Base-by-base conservation (phyloP, 1,284 basidiomycete species). In the Xanthoconium separans region DNA sequence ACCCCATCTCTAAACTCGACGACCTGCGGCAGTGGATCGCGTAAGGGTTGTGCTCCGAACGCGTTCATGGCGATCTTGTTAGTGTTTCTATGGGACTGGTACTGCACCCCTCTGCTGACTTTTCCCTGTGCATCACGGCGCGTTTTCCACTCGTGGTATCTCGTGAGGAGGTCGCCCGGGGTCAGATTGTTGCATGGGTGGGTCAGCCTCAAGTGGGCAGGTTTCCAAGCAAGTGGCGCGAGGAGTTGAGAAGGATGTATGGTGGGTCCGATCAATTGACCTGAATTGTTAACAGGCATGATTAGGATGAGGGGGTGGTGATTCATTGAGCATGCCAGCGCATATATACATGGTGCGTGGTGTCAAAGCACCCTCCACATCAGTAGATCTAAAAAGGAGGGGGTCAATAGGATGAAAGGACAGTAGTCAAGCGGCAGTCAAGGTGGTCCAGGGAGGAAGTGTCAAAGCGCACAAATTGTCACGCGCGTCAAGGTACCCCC, bases 321-420 rank as follows among this genome's bases (percentile, higher is more conserved):
- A 22, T 15, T 50, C 12, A 36, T 30, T 16, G 39, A 47, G 6
- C 47, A 24, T 40, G 30, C 48, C 27, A 41, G 11, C 6, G 33
- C 37, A 34, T 39, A n/a, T 37, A 54, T 54, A 50, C 22, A 13
- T 18, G 12, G 29, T 22, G 16, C 8, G 7, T 8, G 4, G 4
- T 10, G 36, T 62, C 60, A 57, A 62, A 62, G 57, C 58, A 45
- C 37, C 18, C 3, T 41, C 37, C 31, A 30, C 6, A 4, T 9
- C 31, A 37, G n/a, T 16, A 4, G 10, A 8, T 22, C 39, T 44
- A 47, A 29, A 33, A 44, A 33, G 10, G 34, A 43, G 37, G 24
- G 27, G 51, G 43, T 57, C 53, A 42, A 59, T 27, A 39, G 24
- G 9, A 15, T 37, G 36, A 12, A 22, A 22, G 22, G 22, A 22